These are phyloP conservation scores for Lipomyces chichibuensis DNA, from an alignment of 805 yeast species.

Conservation along the genomic window DNA sequence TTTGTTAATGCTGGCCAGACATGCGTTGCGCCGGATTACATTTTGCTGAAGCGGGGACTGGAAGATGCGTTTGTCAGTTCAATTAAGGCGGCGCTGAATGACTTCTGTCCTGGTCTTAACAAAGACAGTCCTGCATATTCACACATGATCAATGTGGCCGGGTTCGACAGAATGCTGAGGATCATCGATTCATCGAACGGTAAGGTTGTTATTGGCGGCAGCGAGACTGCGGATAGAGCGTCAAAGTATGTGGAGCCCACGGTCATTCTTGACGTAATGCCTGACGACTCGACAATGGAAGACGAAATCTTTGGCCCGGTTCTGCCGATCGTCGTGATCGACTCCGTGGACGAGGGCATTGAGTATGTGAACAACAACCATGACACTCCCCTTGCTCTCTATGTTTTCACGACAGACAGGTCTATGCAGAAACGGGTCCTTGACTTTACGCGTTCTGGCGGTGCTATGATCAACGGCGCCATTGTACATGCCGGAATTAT, in stretches of 20 bases:
- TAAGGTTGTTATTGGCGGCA: slow-evolving; percentile 40
- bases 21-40: slow-evolving; percentile 87
- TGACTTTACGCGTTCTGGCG: slow-evolving; percentile 69
- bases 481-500: slow-evolving; percentile 68
- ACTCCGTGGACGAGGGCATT: slow-evolving; percentile 51
- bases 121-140: slow-evolving; percentile 51
- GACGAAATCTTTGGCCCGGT: slow-evolving; percentile 86
- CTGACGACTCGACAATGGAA: slow-evolving; percentile 72
- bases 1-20: slow-evolving; percentile 86
- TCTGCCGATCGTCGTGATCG: slow-evolving; percentile 68
- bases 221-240: slow-evolving; percentile 38
- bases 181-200: slow-evolving; percentile 48
- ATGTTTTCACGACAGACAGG: slow-evolving; percentile 60
- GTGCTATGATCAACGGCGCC: slow-evolving; percentile 68
- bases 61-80: slow-evolving; percentile 56
- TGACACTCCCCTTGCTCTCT: slow-evolving; percentile 82
- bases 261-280: slow-evolving; percentile 61
- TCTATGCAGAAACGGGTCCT: slow-evolving; percentile 55
- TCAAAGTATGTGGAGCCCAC: slow-evolving; percentile 71
- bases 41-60: slow-evolving; percentile 45
- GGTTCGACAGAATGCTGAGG: slow-evolving; percentile 53
- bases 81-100: slow-evolving; percentile 49
- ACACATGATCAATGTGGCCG: slow-evolving; percentile 61
- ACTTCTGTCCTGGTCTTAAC: slow-evolving; percentile 51
- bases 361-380: slow-evolving; percentile 46